Conservation (phyloP, 225 moss, liverwort and hornwort genomes). For the Antitrichia curtipendula region DNA sequence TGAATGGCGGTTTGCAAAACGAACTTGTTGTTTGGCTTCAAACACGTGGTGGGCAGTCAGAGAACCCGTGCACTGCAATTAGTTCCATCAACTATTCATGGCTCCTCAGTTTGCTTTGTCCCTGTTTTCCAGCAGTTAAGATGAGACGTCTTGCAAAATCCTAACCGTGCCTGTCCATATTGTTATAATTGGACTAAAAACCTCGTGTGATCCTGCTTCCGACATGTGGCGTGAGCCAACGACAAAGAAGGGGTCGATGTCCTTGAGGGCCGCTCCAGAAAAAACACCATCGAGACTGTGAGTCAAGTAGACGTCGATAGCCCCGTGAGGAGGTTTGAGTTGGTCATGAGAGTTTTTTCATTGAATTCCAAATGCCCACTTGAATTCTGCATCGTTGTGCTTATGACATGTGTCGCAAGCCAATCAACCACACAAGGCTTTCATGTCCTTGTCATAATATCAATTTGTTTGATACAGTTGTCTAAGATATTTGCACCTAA, state of each 20-base stretch:
- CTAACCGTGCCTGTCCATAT: too few species aligned
- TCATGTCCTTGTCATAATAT: not conserved
- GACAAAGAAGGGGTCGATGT: too few species aligned
- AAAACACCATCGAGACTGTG: not conserved
- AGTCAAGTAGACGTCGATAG: not conserved
- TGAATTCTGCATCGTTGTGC: not conserved
- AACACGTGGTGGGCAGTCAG: too few species aligned
- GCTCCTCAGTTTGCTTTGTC: too few species aligned
- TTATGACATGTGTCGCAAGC: not conserved
- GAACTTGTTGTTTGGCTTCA: too few species aligned
- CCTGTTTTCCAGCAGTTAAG: too few species aligned
- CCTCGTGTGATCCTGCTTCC: not conserved
- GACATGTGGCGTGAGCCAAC: not conserved
- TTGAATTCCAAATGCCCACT: not conserved
- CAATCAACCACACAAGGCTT: not conserved
- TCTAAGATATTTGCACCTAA: not conserved
- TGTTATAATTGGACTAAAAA: not conserved
- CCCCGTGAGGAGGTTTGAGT: not conserved
- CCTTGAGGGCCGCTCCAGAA: not conserved
- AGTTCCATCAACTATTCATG: too few species aligned
- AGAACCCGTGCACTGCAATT: too few species aligned
- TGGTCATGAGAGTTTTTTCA: not conserved
- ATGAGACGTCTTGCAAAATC: too few species aligned
- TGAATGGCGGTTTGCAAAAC: too few species aligned
- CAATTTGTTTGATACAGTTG: not conserved